phyloP scores from a whole-genome alignment of 768 basidiomycete genomes.

The Suillus subalutaceus region DNA sequence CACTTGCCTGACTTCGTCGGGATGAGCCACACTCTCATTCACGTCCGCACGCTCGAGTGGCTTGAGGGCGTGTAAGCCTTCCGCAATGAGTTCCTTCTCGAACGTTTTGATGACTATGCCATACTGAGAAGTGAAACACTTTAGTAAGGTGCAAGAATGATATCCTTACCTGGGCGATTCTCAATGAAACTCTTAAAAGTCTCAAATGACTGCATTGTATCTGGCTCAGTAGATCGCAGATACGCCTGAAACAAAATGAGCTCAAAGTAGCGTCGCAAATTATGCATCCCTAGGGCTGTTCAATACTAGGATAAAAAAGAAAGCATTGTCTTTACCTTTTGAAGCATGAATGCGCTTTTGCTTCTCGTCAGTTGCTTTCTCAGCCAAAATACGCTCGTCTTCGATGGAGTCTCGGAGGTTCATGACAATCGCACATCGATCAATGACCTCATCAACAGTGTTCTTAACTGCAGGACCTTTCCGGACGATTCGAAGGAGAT shows the following conservation, averaged over 20 bases:
- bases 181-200: conserved; percentile 83
- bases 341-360: conserved; percentile 68
- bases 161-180: conserved; percentile 71
- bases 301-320: neutral
- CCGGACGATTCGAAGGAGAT: conserved; percentile 82
- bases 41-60: conserved; percentile 77
- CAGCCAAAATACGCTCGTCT: conserved; percentile 73
- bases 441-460: conserved; percentile 85
- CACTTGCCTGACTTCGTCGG: conserved; percentile 88
- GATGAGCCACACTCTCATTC: conserved; percentile 72
- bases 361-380: conserved; percentile 73
- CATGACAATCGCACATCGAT: conserved; percentile 79
- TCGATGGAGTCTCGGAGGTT: conserved; percentile 92
- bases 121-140: conserved; percentile 1
- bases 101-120: conserved; percentile 89
- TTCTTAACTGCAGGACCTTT: conserved; percentile 86
- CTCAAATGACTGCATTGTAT: conserved; percentile 75
- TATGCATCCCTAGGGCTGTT: conserved; percentile 62
- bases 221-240: conserved; percentile 77
- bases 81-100: conserved; percentile 81
- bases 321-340: conserved; percentile 53
- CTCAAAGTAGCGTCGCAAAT: conserved; percentile 82
- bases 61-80: conserved; percentile 78
- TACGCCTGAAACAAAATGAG: conserved; percentile 91
- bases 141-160: neutral